Conservation (phyloP, 1,139 yeast species). For the Candida frijolesensis region DNA sequence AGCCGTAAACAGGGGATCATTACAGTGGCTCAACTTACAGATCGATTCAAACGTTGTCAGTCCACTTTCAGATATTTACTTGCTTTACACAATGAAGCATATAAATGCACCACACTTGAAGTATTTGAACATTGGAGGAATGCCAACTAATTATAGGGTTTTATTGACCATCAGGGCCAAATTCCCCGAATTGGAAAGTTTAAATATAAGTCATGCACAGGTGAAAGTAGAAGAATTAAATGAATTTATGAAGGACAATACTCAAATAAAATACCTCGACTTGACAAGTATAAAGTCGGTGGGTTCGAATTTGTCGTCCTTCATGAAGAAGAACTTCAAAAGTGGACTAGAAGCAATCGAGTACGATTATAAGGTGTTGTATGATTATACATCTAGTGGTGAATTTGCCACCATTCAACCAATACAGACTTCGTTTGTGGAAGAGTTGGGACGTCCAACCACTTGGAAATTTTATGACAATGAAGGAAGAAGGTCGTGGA, state of each 20-base stretch:
- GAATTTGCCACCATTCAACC: constrained; percentile 37
- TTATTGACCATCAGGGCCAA: constrained; percentile 56
- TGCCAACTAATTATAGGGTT: constrained; percentile 61
- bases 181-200: constrained; percentile 58
- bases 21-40: constrained; percentile 79
- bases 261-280: constrained; percentile 34
- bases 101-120: constrained; percentile 53
- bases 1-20: constrained; percentile 54
- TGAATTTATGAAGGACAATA: constrained; percentile 42
- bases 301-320: constrained; percentile 22
- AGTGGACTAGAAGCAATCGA: constrained; percentile 39
- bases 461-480: constrained; percentile 58
- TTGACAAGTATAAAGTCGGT: constrained; percentile 41
- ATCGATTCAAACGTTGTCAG: constrained; percentile 70
- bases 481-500: constrained; percentile 84
- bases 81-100: constrained; percentile 57
- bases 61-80: constrained; percentile 60
- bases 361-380: constrained; percentile 42
- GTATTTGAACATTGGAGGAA: constrained; percentile 74
- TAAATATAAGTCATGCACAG: constrained; percentile 62
- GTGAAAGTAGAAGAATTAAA: constrained; percentile 52
- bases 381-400: constrained; percentile 42
- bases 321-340: constrained; percentile 31
- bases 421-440: constrained; percentile 27
- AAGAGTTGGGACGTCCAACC: constrained; percentile 29